A percentile compares a stretch with the other conserved stretches of the same genome.
Evolutionary conservation across 1,284 basidiomycete genomes (phyloP).

Genomic region (Ustilago cynodontis): DNA sequence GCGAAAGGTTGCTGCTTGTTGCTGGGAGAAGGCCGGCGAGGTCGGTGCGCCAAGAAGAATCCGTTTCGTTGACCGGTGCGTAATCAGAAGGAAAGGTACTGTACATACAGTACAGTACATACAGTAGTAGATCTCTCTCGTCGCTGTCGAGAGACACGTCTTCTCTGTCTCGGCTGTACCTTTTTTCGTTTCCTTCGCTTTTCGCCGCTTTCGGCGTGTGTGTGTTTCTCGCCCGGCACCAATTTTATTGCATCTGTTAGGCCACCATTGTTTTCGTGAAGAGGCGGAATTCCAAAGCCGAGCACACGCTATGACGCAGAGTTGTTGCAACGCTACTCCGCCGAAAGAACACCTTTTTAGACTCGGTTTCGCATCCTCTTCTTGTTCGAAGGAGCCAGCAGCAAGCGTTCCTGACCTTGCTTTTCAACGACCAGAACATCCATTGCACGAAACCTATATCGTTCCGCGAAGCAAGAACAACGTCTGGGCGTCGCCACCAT

Average conservation of each 20-base stretch:
- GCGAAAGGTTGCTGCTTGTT: not conserved
- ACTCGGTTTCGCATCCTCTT: not conserved
- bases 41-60: constrained; percentile 8
- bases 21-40: not conserved
- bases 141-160: too few relatives aligned
- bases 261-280: too few relatives aligned
- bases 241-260: too few relatives aligned
- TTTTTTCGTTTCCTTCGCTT: constrained; percentile 3
- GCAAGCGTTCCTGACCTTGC: too few relatives aligned
- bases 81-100: not conserved
- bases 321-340: not conserved
- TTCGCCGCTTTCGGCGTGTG: not conserved
- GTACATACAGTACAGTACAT: not conserved
- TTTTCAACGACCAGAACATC: too few relatives aligned
- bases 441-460: too few relatives aligned
- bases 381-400: too few relatives aligned
- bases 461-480: not conserved
- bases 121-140: not conserved
- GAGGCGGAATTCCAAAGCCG: not conserved
- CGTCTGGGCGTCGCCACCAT: not conserved
- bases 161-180: constrained; percentile 24
- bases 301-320: constrained; percentile 2
- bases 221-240: constrained; percentile 15
- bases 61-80: constrained; percentile 22
- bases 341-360: not conserved